phyloP scores from a whole-genome alignment of 805 yeast genomes.

The Kodamaea neixiangensis region DNA sequence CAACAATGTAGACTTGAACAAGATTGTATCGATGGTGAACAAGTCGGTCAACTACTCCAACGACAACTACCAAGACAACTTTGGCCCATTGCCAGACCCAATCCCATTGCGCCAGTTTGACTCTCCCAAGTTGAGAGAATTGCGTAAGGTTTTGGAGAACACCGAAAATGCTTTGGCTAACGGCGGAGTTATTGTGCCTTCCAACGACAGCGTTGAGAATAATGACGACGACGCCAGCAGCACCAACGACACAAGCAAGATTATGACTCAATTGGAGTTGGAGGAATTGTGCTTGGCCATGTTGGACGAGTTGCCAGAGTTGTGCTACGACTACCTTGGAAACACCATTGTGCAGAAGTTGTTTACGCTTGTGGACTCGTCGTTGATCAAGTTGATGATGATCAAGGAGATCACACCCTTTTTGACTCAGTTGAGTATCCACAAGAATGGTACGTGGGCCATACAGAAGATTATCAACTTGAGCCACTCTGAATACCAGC shows the following conservation, averaged over 20 bases:
- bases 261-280: conserved; percentile 55
- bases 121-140: conserved; percentile 84
- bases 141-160: conserved; percentile 59
- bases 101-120: conserved; percentile 71
- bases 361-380: conserved; percentile 65
- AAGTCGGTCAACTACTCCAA: conserved; percentile 39
- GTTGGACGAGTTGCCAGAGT: conserved; percentile 85
- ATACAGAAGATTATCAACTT: conserved; percentile 89
- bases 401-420: conserved; percentile 74
- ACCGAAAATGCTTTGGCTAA: conserved; percentile 24
- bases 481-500: conserved; percentile 49
- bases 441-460: conserved; percentile 99
- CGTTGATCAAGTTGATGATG: conserved; percentile 76
- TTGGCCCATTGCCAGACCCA: conserved; percentile 80
- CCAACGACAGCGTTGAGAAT: neutral
- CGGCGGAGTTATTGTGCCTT: conserved; percentile 3
- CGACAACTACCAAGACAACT: conserved; percentile 50
- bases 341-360: conserved; percentile 94
- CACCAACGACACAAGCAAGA: conserved; percentile 13
- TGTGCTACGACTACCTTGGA: conserved; percentile 91
- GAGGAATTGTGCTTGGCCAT: conserved; percentile 83
- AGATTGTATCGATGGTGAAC: conserved; percentile 48
- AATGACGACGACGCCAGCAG: conserved; percentile 11
- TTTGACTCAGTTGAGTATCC: conserved; percentile 89
- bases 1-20: conserved; percentile 30